These are phyloP conservation scores for Bacidia rubella DNA, from an alignment of 495 filamentous ascomycete species.

Conservation along the genomic window DNA sequence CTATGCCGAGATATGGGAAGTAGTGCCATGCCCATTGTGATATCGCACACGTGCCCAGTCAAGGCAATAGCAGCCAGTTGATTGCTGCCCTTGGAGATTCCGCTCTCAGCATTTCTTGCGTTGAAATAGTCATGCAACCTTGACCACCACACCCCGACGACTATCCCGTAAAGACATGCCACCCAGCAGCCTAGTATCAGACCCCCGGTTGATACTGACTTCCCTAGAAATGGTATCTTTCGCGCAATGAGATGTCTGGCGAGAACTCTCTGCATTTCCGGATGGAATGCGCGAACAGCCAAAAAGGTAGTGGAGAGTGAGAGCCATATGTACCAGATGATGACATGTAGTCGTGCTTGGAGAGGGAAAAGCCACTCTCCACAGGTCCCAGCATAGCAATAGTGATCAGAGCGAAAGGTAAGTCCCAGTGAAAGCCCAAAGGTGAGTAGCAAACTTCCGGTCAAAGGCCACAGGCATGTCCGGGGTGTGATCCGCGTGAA, in stretches of 20 bases:
- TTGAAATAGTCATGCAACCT: conserved; percentile 19
- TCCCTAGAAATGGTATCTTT: conserved; percentile 20
- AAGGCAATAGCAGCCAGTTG: conserved; percentile 21
- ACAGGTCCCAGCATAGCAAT: conserved; percentile 24
- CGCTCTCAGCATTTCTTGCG: conserved; percentile 11
- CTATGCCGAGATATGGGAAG: conserved; percentile 22
- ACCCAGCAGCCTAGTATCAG: conserved; percentile 19
- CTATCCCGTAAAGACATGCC: conserved; percentile 18
- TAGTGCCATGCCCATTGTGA: conserved; percentile 25
- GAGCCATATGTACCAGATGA: conserved; percentile 24
- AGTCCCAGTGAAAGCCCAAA: conserved; percentile 24
- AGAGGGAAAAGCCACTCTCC: conserved; percentile 25
- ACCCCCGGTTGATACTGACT: conserved; percentile 16
- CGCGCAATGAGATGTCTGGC: conserved; percentile 8
- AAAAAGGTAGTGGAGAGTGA: conserved; percentile 20
- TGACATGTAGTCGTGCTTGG: conserved; percentile 24
- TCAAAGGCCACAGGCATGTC: conserved; percentile 24
- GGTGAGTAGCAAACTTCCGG: conserved; percentile 18
- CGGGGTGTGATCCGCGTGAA: conserved; percentile 24
- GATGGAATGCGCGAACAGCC: conserved; percentile 21
- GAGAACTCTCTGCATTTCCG: conserved; percentile 16
- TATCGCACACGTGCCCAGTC: conserved; percentile 22
- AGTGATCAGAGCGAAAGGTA: conserved; percentile 23
- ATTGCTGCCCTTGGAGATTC: conserved; percentile 10
- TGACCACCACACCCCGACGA: conserved; percentile 22